phyloP scores from a whole-genome alignment of 345 rosid genomes.

The Turnera subulata region DNA sequence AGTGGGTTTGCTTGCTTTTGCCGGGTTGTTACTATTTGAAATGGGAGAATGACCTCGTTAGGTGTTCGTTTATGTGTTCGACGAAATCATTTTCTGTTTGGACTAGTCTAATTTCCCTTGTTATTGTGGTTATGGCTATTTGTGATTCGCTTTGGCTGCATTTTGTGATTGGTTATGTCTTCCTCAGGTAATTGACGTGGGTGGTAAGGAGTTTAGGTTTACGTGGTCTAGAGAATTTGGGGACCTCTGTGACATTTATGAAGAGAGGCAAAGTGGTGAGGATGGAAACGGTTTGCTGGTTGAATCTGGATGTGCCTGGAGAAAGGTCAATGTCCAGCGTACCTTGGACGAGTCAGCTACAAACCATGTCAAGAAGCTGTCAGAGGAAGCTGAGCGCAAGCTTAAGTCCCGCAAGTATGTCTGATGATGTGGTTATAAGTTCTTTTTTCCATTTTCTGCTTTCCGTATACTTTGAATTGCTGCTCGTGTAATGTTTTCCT shows the following conservation, averaged over 20 bases:
- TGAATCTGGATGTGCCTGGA: constrained; percentile 96
- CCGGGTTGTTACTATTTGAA: no score
- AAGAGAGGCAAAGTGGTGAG: constrained; percentile 71
- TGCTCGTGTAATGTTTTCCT: no score
- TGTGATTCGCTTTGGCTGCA: no score
- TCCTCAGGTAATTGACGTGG: constrained; percentile 76
- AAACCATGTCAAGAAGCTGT: constrained; percentile 87
- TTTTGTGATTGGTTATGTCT: background rate
- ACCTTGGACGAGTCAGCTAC: constrained; percentile 83
- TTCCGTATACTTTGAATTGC: no score
- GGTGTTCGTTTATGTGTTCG: no score
- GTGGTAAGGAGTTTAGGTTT: constrained; percentile 91
- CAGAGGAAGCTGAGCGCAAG: constrained; percentile 92
- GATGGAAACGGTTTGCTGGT: constrained; percentile 80
- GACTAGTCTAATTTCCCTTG: no score
- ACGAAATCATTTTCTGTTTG: no score
- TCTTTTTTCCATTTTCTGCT: background rate
- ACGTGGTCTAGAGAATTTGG: constrained; percentile 85
- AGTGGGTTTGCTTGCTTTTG: no score
- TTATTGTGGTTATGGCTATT: no score
- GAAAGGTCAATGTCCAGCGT: constrained; percentile 85
- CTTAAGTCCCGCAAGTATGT: constrained; percentile 77
- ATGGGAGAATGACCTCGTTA: no score
- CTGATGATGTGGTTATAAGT: no score
- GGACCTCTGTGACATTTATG: constrained; percentile 86